phyloP scores from a whole-genome alignment of 768 basidiomycete genomes.

The Russula compacta region DNA sequence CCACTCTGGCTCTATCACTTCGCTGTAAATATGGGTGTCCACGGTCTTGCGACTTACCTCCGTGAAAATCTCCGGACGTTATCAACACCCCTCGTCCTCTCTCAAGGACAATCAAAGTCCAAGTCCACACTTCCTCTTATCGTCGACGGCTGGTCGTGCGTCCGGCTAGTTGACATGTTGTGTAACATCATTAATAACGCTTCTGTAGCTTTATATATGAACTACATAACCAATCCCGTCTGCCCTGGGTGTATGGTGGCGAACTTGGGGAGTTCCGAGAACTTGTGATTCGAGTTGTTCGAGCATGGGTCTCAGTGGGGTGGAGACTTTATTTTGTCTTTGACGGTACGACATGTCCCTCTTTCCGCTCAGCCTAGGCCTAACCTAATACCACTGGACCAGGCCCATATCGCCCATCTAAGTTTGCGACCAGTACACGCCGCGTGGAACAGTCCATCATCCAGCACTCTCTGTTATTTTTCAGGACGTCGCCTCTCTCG shows the following conservation, averaged over 20 bases:
- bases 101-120: slow-evolving; percentile 5
- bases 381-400: background rate
- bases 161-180: slow-evolving; percentile 21
- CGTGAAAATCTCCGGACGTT: slow-evolving; percentile 37
- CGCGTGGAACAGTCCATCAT: slow-evolving; percentile 51
- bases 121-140: slow-evolving; percentile 40
- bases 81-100: slow-evolving; percentile 31
- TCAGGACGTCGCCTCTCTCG: slow-evolving; percentile 63
- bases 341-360: slow-evolving; percentile 47
- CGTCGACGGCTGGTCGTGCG: slow-evolving; percentile 85
- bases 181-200: slow-evolving; percentile 3
- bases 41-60: slow-evolving; percentile 44
- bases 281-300: slow-evolving; percentile 42
- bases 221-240: slow-evolving; percentile 45
- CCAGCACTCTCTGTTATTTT: slow-evolving; percentile 62
- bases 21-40: slow-evolving; percentile 36
- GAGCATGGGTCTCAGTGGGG: slow-evolving; percentile 62
- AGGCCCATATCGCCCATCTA: slow-evolving; percentile 67
- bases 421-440: slow-evolving; percentile 56
- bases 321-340: slow-evolving; percentile 68
- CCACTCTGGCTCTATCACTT: background rate
- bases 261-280: slow-evolving; percentile 53
- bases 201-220: slow-evolving; percentile 62
- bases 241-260: slow-evolving; percentile 84
- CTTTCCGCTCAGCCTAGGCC: background rate